Percentiles rank a stretch among this genome's conserved stretches.
Evolutionary conservation across 208 protist species (phyloP).

Genomic region (Porcisia hertigi): DNA sequence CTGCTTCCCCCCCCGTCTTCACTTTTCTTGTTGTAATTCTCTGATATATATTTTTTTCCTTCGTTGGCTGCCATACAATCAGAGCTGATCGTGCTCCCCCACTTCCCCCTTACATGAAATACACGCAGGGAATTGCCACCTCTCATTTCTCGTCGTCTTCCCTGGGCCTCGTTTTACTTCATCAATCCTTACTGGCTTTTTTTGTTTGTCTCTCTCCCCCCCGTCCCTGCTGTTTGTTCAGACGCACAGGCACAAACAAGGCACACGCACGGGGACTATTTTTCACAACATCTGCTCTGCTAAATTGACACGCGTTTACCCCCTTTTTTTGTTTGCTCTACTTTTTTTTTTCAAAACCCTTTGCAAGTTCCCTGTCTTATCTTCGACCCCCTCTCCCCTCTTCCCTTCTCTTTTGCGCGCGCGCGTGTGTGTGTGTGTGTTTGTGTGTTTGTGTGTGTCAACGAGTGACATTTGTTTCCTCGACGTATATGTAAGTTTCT

Average conservation of each 20-base stretch:
- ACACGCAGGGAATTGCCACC: neutral
- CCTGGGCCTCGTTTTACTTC: neutral
- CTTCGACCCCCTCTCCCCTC: neutral
- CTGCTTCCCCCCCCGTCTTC: neutral
- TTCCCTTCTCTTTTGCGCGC: neutral
- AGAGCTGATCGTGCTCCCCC: no score
- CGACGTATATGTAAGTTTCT: neutral
- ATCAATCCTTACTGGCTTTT: neutral
- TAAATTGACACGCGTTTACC: neutral
- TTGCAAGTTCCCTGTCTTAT: neutral
- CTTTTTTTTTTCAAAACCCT: neutral
- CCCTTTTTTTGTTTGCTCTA: neutral
- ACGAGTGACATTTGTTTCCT: neutral
- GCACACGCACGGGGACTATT: neutral
- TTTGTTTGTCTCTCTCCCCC: neutral
- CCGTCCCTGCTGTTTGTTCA: neutral
- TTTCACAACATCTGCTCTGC: neutral
- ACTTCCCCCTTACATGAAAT: no score
- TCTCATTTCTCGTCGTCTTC: neutral
- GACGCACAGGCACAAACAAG: neutral
- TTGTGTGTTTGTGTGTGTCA: neutral
- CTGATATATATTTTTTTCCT: no score
- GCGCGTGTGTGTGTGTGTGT: neutral
- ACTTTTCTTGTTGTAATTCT: no score
- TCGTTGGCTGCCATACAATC: no score